Evolutionary conservation across 1,284 basidiomycete genomes (phyloP), one percentile per base, ranked within the genome.

Genomic region (Tilletia caries): DNA sequence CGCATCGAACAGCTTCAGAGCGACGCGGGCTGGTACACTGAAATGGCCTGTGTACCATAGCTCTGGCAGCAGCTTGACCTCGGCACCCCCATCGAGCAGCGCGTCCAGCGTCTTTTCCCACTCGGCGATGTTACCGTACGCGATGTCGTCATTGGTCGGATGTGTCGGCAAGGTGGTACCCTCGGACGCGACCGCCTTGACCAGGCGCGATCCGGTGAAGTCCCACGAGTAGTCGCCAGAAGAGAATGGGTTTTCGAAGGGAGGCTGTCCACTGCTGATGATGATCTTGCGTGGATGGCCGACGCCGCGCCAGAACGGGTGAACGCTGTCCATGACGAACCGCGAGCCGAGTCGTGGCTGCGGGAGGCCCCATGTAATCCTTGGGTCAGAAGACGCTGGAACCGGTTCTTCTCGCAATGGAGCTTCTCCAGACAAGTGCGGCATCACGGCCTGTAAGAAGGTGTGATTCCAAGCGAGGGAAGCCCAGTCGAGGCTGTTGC

Each of bases 401-500:
- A n/a, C n/a, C n/a, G n/a, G n/a, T n/a, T n/a, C n/a, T n/a, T n/a
- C 3, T 27, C 10, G 25, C 5, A 29, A 8, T 3, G 33, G 27
- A 27, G 20, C 20, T 3, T 3, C 33, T 18, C 12, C 10, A 29
- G 6, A 18, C 5, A 20, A 20, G 3, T 5, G 6, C 25, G 46
- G 46, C 18, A 50, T 5, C 4, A 60, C 25, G 5, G 10, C 10
- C n/a, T 27, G 58, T 20, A 60, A 27, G 23, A 60, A 60, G 58
- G 33, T 10, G 8, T 27, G 23, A 60, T 60, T 60, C 58, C 58
- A 60, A 6, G 58, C 6, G 10, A 60, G 58, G 3, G 8, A 10
- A 18, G 58, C 58, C 58, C 58, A 60, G 8, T 10, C 58, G 58
- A 60, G 3, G 58, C 58, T 60, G 58, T 60, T 60, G 58, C 58